Base-by-base conservation (phyloP, 2,329 filamentous ascomycete species). In the Geosmithia putterillii region DNA sequence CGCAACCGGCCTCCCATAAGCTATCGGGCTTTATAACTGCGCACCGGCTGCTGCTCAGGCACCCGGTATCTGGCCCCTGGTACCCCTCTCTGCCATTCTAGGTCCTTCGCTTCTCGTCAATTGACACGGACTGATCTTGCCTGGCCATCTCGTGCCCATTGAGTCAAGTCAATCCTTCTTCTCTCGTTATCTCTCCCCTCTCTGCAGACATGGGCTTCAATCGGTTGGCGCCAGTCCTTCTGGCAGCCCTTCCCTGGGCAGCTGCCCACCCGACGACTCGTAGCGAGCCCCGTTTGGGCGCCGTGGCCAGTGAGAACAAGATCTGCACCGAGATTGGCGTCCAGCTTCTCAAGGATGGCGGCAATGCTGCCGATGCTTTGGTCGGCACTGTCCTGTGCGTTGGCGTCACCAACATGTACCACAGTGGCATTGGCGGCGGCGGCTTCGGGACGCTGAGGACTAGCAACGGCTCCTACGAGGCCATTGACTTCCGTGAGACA, bases 401-500 rank as follows among this genome's bases (percentile, higher is more conserved):
- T 7, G 80, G 80, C 3, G 72, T 74, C 2, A 64, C 78, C 34
- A 75, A 65, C 39, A 81, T 81, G 76, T 80, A 82, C 48, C 79
- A 83, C 53, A 67, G 63, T 50, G 85, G 85, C 4, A 76, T 90
- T 45, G 83, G 82, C 6, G 86, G 86, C 3, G 86, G 86, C 14
- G 86, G 86, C 2, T 92, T 92, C 60, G 76, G 84, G 71, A 67
- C 88, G 2, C 70, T 89, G n/a, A 72, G 81, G 47, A 63, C 69
- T 2, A 61, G 72, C 5, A 73, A 83, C 48, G 81, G 81, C 5
- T 63, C 65, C 8, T 90, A 86, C 54, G 86, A 94, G 52, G 83
- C 79, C 50, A 78, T 94, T 50, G 87, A 95, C 57, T 94, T 92
- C 58, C 73, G 88, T 15, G 88, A 94, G 60, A 86, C 77, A 0